phyloP scores from a whole-genome alignment of 306 rosid species.

The Cicer arietinum region DNA sequence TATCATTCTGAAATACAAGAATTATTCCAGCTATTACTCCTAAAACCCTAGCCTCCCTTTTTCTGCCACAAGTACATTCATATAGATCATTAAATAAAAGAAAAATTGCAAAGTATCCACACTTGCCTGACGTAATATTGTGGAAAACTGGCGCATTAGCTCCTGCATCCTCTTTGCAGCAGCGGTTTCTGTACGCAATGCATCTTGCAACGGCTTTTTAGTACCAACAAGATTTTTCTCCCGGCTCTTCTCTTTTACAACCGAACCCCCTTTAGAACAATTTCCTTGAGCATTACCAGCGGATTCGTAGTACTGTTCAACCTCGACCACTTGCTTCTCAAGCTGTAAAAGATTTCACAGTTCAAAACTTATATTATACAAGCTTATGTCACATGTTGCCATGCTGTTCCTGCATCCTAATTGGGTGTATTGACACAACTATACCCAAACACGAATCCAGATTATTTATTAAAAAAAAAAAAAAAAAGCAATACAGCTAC shows the following conservation, averaged over 20 bases:
- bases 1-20: not conserved
- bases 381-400: not conserved
- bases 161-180: constrained; percentile 86
- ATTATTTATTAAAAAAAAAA: not conserved
- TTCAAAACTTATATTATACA: constrained; percentile 26
- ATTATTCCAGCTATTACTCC: constrained; percentile 1
- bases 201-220: constrained; percentile 66
- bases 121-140: constrained; percentile 76
- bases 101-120: constrained; percentile 9
- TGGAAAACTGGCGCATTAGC: constrained; percentile 77
- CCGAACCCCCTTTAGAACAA: constrained; percentile 59
- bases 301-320: constrained; percentile 57
- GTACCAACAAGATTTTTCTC: constrained; percentile 58
- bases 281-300: constrained; percentile 45
- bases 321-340: constrained; percentile 64
- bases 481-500: not conserved
- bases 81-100: constrained; percentile 1
- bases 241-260: constrained; percentile 58
- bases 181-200: constrained; percentile 61
- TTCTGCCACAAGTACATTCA: not conserved
- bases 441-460: not conserved
- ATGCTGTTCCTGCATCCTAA: not conserved
- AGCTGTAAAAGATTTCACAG: constrained; percentile 51
- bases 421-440: not conserved
- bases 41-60: not conserved